A percentile compares a stretch with the other conserved stretches of the same genome.
Conservation (phyloP, 495 filamentous ascomycete species). For the Pseudevernia furfuracea region DNA sequence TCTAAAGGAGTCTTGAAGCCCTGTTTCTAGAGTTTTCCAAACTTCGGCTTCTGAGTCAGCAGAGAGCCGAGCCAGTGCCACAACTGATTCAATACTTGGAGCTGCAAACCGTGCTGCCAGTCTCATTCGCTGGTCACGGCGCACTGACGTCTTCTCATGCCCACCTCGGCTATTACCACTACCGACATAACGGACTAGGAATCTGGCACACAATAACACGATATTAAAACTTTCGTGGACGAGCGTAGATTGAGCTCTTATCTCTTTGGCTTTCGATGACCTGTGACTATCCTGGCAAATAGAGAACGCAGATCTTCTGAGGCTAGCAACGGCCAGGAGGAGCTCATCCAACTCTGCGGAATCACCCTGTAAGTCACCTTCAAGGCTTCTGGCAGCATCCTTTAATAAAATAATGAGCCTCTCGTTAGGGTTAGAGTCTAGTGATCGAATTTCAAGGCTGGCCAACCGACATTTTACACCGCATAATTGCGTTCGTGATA, state of each 20-base stretch:
- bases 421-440: not conserved
- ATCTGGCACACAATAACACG: conserved; percentile 18
- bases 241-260: not conserved
- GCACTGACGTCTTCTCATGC: conserved; percentile 42
- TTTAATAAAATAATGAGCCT: conserved; percentile 26
- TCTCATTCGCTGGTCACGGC: conserved; percentile 49
- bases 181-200: conserved; percentile 44
- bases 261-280: conserved; percentile 17
- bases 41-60: conserved; percentile 20
- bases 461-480: conserved; percentile 12
- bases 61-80: conserved; percentile 42
- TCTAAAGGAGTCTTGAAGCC: conserved; percentile 47
- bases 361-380: conserved; percentile 55
- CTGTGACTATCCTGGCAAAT: conserved; percentile 35
- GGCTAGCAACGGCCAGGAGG: conserved; percentile 52
- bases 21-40: conserved; percentile 37
- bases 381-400: conserved; percentile 42
- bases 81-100: conserved; percentile 48
- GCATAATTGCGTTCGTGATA: conserved; percentile 17
- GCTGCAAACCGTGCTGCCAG: conserved; percentile 38
- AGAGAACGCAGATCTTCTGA: conserved; percentile 53
- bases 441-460: conserved; percentile 10
- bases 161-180: conserved; percentile 37
- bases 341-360: conserved; percentile 62
- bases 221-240: conserved; percentile 12